Evolutionary conservation across 768 basidiomycete species (phyloP).

Genomic region (Cytidiella melzeri): DNA sequence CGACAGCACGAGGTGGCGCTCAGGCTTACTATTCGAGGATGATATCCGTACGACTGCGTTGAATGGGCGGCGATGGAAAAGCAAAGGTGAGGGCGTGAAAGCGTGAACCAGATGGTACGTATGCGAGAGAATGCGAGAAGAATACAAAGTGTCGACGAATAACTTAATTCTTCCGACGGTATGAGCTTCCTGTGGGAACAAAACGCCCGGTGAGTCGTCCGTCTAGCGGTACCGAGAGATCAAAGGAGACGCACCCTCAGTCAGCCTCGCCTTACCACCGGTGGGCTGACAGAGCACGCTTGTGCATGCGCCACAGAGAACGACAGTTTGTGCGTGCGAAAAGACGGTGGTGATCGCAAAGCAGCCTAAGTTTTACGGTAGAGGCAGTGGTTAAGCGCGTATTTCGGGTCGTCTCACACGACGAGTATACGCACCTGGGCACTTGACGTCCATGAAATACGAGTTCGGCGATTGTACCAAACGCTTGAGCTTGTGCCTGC

Average conservation of each 20-base stretch:
- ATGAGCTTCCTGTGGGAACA: conserved; percentile 73
- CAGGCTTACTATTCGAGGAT: not conserved
- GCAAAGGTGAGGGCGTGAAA: conserved; percentile 6
- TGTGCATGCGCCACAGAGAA: conserved; percentile 88
- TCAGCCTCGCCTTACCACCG: conserved; percentile 95
- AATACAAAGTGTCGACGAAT: conserved; percentile 14
- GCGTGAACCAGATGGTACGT: conserved; percentile 9
- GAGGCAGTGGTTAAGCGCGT: not conserved
- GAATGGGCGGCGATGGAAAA: conserved; percentile 1
- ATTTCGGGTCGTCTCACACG: not conserved
- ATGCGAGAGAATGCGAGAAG: conserved; percentile 15
- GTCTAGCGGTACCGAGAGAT: conserved; percentile 7
- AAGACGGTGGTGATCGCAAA: conserved; percentile 96
- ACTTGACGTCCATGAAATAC: conserved; percentile 99
- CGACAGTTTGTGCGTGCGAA: conserved; percentile 98
- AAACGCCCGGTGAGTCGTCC: conserved; percentile 1
- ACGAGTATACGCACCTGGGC: conserved; percentile 62
- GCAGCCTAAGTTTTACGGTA: conserved; percentile 53
- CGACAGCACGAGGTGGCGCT: not conserved
- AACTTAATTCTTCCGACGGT: conserved; percentile 86
- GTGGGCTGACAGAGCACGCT: conserved; percentile 97
- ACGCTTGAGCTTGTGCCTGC: conserved; percentile 98
- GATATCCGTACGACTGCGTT: conserved; percentile 1
- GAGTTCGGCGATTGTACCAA: conserved; percentile 98
- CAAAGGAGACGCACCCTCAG: conserved; percentile 68